Evolutionary conservation across 2,329 filamentous ascomycete species (phyloP).

Genomic region (Rhynchosporium agropyri): DNA sequence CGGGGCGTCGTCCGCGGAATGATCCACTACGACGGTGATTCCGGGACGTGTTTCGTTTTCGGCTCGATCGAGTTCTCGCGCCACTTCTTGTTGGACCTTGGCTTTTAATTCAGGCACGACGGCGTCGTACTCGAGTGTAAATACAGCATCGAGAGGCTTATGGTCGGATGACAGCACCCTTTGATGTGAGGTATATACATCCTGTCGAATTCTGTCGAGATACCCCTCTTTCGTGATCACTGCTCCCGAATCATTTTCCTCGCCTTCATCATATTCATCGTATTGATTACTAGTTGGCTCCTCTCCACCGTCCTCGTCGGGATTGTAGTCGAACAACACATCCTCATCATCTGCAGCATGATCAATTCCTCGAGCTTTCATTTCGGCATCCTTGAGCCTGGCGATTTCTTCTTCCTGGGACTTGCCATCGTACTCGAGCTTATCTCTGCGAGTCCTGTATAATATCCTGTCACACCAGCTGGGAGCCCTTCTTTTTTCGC

Average conservation of each 20-base stretch:
- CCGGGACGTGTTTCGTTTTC: constrained; percentile 88
- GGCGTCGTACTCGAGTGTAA: constrained; percentile 82
- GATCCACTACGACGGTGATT: constrained; percentile 81
- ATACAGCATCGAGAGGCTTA: constrained; percentile 85
- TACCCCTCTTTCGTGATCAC: constrained; percentile 61
- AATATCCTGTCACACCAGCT: constrained; percentile 98
- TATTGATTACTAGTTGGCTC: constrained; percentile 46
- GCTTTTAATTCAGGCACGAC: constrained; percentile 84
- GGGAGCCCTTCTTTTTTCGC: constrained; percentile 88
- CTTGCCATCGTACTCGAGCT: constrained; percentile 64
- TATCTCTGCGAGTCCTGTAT: constrained; percentile 76
- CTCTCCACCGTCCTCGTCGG: constrained; percentile 70
- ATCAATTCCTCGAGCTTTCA: constrained; percentile 78
- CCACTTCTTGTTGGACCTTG: constrained; percentile 82
- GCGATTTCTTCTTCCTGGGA: constrained; percentile 66
- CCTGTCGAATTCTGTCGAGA: constrained; percentile 56
- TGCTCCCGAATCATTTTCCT: constrained; percentile 45
- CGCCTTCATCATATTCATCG: constrained; percentile 55
- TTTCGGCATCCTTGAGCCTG: constrained; percentile 76
- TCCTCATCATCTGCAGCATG: constrained; percentile 75
- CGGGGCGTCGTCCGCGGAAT: constrained; percentile 42
- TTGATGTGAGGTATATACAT: constrained; percentile 85
- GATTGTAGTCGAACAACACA: constrained; percentile 88
- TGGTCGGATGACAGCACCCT: constrained; percentile 91
- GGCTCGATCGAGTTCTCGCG: constrained; percentile 81